Conservation (phyloP, 768 basidiomycete species). For the Hericium coralloides region DNA sequence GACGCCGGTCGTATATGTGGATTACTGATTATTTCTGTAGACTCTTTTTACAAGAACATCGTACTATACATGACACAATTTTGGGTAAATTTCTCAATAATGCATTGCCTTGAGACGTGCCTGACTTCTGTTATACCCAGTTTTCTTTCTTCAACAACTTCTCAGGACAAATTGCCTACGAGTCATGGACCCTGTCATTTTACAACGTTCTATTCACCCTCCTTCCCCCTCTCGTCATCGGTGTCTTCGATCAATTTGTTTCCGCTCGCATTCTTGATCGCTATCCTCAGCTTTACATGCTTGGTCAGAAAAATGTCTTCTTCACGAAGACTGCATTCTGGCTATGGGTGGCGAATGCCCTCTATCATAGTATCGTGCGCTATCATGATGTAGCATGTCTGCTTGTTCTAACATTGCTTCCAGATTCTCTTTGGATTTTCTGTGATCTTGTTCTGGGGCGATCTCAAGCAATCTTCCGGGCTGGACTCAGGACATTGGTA, state of each 20-base stretch:
- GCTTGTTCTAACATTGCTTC: neutral
- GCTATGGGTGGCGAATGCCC: conserved; percentile 83
- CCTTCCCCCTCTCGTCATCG: conserved; percentile 93
- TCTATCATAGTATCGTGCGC: conserved; percentile 83
- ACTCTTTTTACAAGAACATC: conserved; percentile 99
- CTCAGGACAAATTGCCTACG: conserved; percentile 96
- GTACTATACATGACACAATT: conserved; percentile 97
- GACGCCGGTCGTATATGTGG: neutral
- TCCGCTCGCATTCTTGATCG: conserved; percentile 93
- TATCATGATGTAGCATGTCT: neutral
- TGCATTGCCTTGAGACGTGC: conserved; percentile 6
- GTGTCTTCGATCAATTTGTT: conserved; percentile 97
- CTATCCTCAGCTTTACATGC: conserved; percentile 92
- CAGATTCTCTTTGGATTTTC: conserved; percentile 87
- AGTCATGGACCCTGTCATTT: conserved; percentile 96
- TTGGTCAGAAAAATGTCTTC: conserved; percentile 92
- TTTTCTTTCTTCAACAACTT: conserved; percentile 99
- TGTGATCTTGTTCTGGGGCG: conserved; percentile 87
- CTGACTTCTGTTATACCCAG: conserved; percentile 30
- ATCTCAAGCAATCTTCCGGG: conserved; percentile 73
- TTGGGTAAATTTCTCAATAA: conserved; percentile 54
- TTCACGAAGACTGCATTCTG: conserved; percentile 88
- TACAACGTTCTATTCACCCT: conserved; percentile 97
- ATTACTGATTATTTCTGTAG: conserved; percentile 30
- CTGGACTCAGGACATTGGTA: conserved; percentile 93